A percentile compares a stretch with the other conserved stretches of the same genome.
phyloP scores from a whole-genome alignment of 192 early-diverging fungal species.

The Gigaspora rosea region DNA sequence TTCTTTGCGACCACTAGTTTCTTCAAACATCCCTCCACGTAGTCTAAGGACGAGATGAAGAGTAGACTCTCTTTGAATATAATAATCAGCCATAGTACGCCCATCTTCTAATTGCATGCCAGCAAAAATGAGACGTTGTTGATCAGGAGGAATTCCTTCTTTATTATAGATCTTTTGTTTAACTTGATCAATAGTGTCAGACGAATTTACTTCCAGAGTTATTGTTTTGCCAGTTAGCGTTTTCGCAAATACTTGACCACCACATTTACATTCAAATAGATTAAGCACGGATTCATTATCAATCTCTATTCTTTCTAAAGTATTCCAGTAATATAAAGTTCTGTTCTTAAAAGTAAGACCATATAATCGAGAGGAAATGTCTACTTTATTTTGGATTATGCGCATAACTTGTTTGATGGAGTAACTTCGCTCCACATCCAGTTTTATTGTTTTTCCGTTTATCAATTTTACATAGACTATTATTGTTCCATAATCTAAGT shows the following conservation, averaged over 20 bases:
- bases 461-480: constrained; percentile 56
- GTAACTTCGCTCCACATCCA: constrained; percentile 74
- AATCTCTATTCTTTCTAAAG: background rate
- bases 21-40: constrained; percentile 47
- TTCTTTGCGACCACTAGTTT: too few relatives aligned
- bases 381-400: constrained; percentile 62
- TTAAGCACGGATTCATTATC: constrained; percentile 4
- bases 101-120: constrained; percentile 78
- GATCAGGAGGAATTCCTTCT: constrained; percentile 76
- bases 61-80: constrained; percentile 68
- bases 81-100: constrained; percentile 65
- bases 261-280: background rate
- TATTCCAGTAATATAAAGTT: too few relatives aligned
- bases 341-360: too few relatives aligned
- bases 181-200: constrained; percentile 32
- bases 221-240: too few relatives aligned
- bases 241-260: constrained; percentile 39
- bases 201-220: constrained; percentile 75
- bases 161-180: constrained; percentile 43
- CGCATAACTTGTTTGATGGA: constrained; percentile 66
- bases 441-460: constrained; percentile 89
- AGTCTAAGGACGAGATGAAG: constrained; percentile 68
- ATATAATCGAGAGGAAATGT: too few relatives aligned
- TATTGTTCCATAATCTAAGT: constrained; percentile 41
- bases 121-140: constrained; percentile 33